Percentiles rank a stretch among this genome's conserved stretches.
phyloP scores from a whole-genome alignment of 192 early-diverging fungal species.

The Helicostylum pulchrum region DNA sequence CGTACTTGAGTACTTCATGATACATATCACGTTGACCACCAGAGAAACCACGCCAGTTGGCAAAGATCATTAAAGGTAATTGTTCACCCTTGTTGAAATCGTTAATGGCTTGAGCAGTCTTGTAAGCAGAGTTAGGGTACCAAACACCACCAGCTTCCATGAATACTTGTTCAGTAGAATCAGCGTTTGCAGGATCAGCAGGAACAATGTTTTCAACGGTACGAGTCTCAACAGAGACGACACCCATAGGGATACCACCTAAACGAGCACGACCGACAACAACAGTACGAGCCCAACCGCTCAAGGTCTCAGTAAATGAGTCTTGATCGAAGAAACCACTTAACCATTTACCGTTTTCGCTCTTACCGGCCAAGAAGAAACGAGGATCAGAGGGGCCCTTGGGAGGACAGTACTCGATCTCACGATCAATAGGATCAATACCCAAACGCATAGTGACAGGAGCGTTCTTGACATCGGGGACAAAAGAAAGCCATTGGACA shows the following conservation, averaged over 20 bases:
- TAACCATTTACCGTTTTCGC: conserved; percentile 67
- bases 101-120: conserved; percentile 98
- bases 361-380: conserved; percentile 78
- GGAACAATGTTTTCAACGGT: conserved; percentile 87
- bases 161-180: conserved; percentile 84
- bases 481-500: conserved; percentile 89
- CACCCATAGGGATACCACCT: conserved; percentile 96
- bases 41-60: conserved; percentile 99
- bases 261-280: conserved; percentile 91
- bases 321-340: conserved; percentile 96
- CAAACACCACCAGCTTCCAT: conserved; percentile 95
- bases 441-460: conserved; percentile 62
- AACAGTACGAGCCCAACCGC: conserved; percentile 96
- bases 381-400: conserved; percentile 89
- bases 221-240: conserved; percentile 95
- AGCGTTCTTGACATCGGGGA: conserved; percentile 72
- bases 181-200: conserved; percentile 91
- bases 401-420: conserved; percentile 80
- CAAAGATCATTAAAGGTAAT: conserved; percentile 97
- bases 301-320: conserved; percentile 95
- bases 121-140: conserved; percentile 99
- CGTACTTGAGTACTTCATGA: conserved; percentile 97
- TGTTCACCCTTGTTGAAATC: conserved; percentile 99
- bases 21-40: conserved; percentile 99
- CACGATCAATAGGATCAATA: conserved; percentile 77